phyloP scores from a whole-genome alignment of 108 stramenopile genomes.

The Nitzschia inconspicua region DNA sequence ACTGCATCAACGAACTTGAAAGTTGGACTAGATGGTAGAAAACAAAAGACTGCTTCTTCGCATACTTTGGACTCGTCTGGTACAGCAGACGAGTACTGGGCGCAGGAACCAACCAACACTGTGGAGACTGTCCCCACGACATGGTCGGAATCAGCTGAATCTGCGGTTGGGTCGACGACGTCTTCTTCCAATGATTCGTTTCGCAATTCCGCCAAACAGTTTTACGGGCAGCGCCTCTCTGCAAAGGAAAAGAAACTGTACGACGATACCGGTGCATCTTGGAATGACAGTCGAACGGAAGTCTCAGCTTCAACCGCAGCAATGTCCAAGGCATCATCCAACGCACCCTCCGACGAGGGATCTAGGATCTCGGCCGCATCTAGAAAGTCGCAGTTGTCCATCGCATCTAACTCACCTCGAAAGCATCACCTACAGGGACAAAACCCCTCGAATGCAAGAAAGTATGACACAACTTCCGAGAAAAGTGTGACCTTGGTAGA shows the following conservation, averaged over 20 bases:
- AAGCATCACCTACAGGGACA: too few species aligned
- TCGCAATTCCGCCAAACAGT: background rate
- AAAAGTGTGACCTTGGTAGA: background rate
- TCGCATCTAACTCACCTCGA: too few species aligned
- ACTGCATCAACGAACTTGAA: background rate
- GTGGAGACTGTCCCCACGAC: constrained; percentile 17
- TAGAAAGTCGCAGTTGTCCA: too few species aligned
- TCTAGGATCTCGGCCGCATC: too few species aligned
- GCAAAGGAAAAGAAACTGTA: constrained; percentile 23
- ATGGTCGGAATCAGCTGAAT: constrained; percentile 8
- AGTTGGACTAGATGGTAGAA: background rate
- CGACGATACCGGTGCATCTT: constrained; percentile 31
- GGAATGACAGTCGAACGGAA: constrained; percentile 24
- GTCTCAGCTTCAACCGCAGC: constrained; percentile 1
- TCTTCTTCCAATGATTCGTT: background rate
- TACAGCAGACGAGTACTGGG: constrained; percentile 10
- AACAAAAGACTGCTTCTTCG: background rate
- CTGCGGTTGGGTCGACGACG: background rate
- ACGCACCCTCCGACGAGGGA: too few species aligned
- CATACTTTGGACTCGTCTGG: too few species aligned
- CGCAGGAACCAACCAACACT: constrained; percentile 14
- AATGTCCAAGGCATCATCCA: background rate
- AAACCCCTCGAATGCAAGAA: too few species aligned
- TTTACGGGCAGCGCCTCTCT: constrained; percentile 25
- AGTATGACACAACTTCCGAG: too few species aligned